Conservation (phyloP, 1,284 basidiomycete genomes). For the Melanopsichium pennsylvanicum region DNA sequence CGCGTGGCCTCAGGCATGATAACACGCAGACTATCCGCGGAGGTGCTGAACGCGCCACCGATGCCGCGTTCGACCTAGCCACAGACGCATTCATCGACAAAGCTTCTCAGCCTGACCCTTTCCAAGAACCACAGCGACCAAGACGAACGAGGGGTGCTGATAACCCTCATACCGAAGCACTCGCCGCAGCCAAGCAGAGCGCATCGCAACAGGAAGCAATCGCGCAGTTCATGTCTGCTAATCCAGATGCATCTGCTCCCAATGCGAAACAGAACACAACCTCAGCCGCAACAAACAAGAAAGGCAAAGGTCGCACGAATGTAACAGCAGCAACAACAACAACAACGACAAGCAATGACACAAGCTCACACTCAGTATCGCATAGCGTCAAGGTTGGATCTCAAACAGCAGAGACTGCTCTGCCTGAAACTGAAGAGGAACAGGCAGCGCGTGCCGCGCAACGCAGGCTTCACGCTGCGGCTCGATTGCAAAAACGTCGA, state of each 20-base stretch:
- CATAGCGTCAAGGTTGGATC: constrained; percentile 11
- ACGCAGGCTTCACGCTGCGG: constrained; percentile 15
- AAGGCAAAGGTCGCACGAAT: constrained; percentile 14
- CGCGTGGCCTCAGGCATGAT: background rate
- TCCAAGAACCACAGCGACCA: constrained; percentile 9
- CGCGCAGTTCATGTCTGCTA: background rate
- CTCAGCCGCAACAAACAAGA: background rate
- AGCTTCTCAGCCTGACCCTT: constrained; percentile 32
- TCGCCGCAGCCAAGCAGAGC: constrained; percentile 18
- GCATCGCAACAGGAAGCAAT: constrained; percentile 21
- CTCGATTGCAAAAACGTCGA: constrained; percentile 26
- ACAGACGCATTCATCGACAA: constrained; percentile 10
- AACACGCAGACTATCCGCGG: background rate
- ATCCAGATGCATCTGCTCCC: background rate
- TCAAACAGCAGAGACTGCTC: background rate
- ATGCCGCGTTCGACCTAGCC: background rate
- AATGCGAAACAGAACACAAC: background rate
- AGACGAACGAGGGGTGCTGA: constrained; percentile 2
- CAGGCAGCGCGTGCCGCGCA: constrained; percentile 14
- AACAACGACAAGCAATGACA: background rate
- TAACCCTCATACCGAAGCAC: background rate
- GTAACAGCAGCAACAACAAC: too few species aligned
- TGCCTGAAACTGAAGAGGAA: constrained; percentile 6
- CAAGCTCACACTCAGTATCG: background rate
- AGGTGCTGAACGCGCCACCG: background rate